Evolutionary conservation across 78 protist genomes (phyloP).

Genomic region (Acrasis kona): DNA sequence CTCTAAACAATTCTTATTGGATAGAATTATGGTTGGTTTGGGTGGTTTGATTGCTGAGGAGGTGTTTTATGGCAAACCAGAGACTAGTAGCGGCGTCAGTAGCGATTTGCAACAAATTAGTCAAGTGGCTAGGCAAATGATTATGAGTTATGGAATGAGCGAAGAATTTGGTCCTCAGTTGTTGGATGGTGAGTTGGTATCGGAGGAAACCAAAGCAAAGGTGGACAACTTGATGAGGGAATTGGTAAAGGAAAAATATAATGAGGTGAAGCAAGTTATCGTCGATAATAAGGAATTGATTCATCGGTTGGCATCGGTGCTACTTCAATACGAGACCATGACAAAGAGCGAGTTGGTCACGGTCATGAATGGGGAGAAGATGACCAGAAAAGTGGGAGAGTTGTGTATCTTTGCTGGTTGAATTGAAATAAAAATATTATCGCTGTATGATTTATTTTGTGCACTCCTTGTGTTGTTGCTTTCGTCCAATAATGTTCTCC

Average conservation of each 20-base stretch:
- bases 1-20: conserved; percentile 48
- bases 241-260: not conserved
- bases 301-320: conserved; percentile 1
- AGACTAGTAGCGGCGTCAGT: conserved; percentile 49
- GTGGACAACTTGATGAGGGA: not conserved
- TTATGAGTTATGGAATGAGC: conserved; percentile 50
- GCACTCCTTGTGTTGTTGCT: too few species aligned
- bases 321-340: conserved; percentile 14
- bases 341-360: not conserved
- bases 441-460: too few species aligned
- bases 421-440: too few species aligned
- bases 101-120: conserved; percentile 43
- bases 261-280: not conserved
- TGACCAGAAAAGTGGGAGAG: not conserved
- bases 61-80: conserved; percentile 58
- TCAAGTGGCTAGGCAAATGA: conserved; percentile 55
- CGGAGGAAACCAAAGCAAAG: conserved; percentile 12
- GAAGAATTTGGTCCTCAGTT: conserved; percentile 18
- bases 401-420: too few species aligned
- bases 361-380: not conserved
- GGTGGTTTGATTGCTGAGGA: conserved; percentile 92
- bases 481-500: too few species aligned
- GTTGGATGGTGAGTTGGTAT: conserved; percentile 15
- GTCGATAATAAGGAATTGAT: too few species aligned
- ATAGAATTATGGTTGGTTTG: conserved; percentile 66